Evolutionary conservation across 148 eudicot genomes (phyloP).

Genomic region (Drosera capensis): DNA sequence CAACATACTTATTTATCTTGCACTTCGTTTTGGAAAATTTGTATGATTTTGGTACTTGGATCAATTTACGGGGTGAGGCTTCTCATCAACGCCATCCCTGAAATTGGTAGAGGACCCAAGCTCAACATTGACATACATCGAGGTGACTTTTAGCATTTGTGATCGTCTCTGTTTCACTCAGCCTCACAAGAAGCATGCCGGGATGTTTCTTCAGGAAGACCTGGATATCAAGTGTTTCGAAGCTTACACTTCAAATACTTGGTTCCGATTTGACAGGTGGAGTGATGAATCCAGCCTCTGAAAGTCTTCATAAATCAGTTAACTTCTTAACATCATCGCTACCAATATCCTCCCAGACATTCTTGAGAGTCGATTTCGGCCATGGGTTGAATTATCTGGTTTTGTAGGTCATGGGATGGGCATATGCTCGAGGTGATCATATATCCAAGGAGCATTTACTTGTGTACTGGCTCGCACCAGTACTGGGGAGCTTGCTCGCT

Average conservation of each 20-base stretch:
- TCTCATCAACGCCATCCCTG: slow-evolving; percentile 40
- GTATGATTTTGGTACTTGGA: slow-evolving; percentile 51
- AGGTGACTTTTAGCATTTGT: slow-evolving; percentile 55
- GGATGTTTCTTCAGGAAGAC: slow-evolving; percentile 76
- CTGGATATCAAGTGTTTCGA: slow-evolving; percentile 76
- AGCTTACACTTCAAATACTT: slow-evolving; percentile 63
- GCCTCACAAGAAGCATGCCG: slow-evolving; percentile 39
- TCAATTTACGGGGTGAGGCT: slow-evolving; percentile 56
- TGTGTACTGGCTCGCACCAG: slow-evolving; percentile 97
- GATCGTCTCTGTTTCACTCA: slow-evolving; percentile 35
- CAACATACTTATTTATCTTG: not conserved
- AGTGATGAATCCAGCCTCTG: slow-evolving; percentile 87
- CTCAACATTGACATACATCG: slow-evolving; percentile 52
- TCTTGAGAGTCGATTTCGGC: not conserved
- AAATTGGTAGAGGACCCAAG: slow-evolving; percentile 48
- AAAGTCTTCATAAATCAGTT: slow-evolving; percentile 19
- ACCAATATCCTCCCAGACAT: not conserved
- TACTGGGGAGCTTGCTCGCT: slow-evolving; percentile 57
- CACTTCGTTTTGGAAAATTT: not conserved
- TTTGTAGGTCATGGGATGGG: slow-evolving; percentile 82
- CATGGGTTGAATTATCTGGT: slow-evolving; percentile 1
- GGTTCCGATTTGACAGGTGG: slow-evolving; percentile 91
- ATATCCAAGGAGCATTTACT: slow-evolving; percentile 63
- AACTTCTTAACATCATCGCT: not conserved
- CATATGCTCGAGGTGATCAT: slow-evolving; percentile 76